A percentile compares a stretch with the other conserved stretches of the same genome.
These are phyloP conservation scores for Cadophora malorum DNA, from an alignment of 2,329 filamentous ascomycete species.

Conservation along the genomic window DNA sequence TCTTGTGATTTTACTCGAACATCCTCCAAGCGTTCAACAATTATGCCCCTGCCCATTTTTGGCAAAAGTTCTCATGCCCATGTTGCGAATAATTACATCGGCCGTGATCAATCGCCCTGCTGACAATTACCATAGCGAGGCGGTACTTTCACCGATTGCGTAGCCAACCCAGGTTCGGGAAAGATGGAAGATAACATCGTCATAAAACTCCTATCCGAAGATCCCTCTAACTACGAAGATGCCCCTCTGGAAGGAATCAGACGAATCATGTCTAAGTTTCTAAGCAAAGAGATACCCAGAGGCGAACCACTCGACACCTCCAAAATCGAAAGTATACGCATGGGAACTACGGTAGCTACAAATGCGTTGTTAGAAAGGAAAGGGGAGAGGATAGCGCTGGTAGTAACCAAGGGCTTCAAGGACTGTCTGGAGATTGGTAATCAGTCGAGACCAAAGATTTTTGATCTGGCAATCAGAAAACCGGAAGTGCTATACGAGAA, in stretches of 20 bases:
- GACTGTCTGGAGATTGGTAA: constrained; percentile 91
- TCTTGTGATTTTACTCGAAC: not conserved
- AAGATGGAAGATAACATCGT: constrained; percentile 77
- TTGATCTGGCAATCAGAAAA: constrained; percentile 85
- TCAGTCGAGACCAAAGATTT: constrained; percentile 87
- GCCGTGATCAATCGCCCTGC: not conserved
- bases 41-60: not conserved
- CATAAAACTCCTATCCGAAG: constrained; percentile 88
- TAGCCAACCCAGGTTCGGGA: constrained; percentile 77
- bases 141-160: constrained; percentile 92
- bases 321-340: constrained; percentile 87
- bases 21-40: not conserved
- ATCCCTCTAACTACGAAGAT: constrained; percentile 89
- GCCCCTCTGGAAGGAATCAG: constrained; percentile 91
- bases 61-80: constrained; percentile 37
- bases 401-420: constrained; percentile 86
- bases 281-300: constrained; percentile 75
- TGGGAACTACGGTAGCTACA: constrained; percentile 95
- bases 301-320: constrained; percentile 82
- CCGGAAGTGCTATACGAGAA: constrained; percentile 85
- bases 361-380: constrained; percentile 91
- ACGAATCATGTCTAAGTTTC: constrained; percentile 81
- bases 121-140: constrained; percentile 61
- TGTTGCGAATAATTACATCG: constrained; percentile 14
- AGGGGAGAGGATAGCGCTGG: constrained; percentile 84